Base-by-base conservation (phyloP, 1,284 basidiomycete genomes). In the Chalciporus sp. region DNA sequence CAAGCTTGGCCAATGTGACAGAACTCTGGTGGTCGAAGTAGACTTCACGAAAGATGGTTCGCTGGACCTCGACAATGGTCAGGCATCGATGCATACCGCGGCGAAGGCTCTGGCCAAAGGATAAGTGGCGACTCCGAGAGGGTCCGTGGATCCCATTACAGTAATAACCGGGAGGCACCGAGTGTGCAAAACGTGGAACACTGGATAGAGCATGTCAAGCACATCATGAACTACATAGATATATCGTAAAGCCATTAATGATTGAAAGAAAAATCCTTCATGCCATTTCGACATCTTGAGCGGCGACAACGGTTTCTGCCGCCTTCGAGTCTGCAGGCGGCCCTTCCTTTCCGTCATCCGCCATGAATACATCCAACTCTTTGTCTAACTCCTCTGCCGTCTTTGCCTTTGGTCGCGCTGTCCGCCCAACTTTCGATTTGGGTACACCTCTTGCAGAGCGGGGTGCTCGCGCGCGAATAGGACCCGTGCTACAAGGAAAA, bases 321-420 rank as follows among this genome's bases (percentile, higher is more conserved):
- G 62, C 53, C 27, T 67, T 61, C 26, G 67, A 55, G n/a, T 67
- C 59, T 12, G 60, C 56, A 1, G 19, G 55, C n/a, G 61, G 57
- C 4, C 27, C 55, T 41, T 67, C 60, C 47, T 76, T 73, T 4
- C 42, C 62, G n/a, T 82, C 79, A 57, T 85, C 84, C 19, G 80
- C 83, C 92, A 96, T 94, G 72, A 95, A 97, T 1, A 88, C 85
- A 62, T 97, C 95, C 58, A 98, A 72, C 74, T 98, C 94, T 67
- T 84, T 87, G 72, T 98, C 95, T 52, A 98, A 75, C 61, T 97
- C 93, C 51, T 86, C 90, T 5, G 84, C 87, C 8, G 90, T 93
- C 67, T 90, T 82, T 29, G 76, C 76, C 67, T 81, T 82, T 66
- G 62, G 42, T 19, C 59, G 70, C 1, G 48, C 40, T 1, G 66